Percentiles rank a stretch among this genome's conserved stretches.
These are phyloP conservation scores for Petrea volubilis DNA, from an alignment of 257 asterid species.

Conservation along the genomic window DNA sequence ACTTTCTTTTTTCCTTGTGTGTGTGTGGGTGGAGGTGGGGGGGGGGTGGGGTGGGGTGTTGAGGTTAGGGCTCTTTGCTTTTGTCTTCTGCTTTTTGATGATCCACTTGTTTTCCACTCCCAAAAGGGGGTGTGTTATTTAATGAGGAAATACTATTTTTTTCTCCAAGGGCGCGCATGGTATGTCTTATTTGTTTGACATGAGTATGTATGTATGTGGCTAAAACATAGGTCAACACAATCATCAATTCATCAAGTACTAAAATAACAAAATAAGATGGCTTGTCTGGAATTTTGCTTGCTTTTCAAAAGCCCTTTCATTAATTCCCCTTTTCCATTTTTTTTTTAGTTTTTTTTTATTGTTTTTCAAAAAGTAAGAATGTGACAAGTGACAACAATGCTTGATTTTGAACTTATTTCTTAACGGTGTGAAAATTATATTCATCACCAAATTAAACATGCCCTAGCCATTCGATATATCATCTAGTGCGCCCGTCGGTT, in stretches of 20 bases:
- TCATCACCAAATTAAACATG: not conserved
- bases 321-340: not conserved
- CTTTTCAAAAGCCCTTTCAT: conserved; percentile 47
- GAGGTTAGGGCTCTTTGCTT: not conserved
- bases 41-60: not conserved
- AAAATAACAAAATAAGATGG: conserved; percentile 36
- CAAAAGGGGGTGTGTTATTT: conserved; percentile 4
- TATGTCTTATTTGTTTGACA: not conserved
- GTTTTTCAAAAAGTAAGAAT: conserved; percentile 19
- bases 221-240: conserved; percentile 50
- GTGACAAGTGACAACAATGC: conserved; percentile 15
- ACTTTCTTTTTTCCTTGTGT: not conserved
- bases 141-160: not conserved
- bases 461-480: conserved; percentile 14
- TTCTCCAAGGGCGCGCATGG: not conserved
- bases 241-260: conserved; percentile 59
- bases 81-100: conserved; percentile 14
- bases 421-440: not conserved
- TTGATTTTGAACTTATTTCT: not conserved
- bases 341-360: not conserved
- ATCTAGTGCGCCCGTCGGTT: not conserved
- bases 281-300: conserved; percentile 43
- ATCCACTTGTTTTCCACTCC: conserved; percentile 44
- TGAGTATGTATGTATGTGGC: conserved; percentile 41
- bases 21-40: not conserved